phyloP scores from a whole-genome alignment of 345 rosid genomes.

The Citrus hindsii region DNA sequence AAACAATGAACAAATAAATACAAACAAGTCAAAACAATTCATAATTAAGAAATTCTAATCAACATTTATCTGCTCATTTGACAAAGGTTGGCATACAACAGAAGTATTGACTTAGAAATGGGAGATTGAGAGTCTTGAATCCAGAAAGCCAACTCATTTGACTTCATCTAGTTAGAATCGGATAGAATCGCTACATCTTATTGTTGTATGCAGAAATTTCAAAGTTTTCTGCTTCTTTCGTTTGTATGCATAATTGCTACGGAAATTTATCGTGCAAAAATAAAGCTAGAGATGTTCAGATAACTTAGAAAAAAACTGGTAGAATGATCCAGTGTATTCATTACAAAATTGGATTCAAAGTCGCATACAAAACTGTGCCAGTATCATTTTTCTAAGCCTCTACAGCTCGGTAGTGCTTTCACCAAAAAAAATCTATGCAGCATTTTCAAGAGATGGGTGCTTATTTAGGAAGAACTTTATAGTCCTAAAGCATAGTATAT shows the following conservation, averaged over 20 bases:
- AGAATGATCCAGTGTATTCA: too few species aligned
- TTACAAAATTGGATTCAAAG: too few species aligned
- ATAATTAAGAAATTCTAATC: too few species aligned
- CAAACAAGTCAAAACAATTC: too few species aligned
- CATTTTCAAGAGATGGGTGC: background rate
- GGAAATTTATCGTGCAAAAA: too few species aligned
- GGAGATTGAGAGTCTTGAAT: background rate
- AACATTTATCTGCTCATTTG: background rate
- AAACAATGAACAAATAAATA: background rate
- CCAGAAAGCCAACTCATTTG: too few species aligned
- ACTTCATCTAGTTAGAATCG: background rate
- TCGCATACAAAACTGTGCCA: too few species aligned
- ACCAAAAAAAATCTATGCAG: background rate
- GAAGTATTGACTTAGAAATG: background rate
- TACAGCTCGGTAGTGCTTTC: background rate
- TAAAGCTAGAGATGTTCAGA: background rate
- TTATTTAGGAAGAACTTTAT: too few species aligned
- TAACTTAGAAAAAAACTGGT: background rate
- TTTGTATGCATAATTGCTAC: too few species aligned
- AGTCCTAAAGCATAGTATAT: too few species aligned
- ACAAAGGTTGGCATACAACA: background rate
- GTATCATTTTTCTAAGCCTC: too few species aligned
- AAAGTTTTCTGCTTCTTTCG: background rate
- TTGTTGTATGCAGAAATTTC: background rate
- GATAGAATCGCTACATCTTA: too few species aligned